phyloP scores from a whole-genome alignment of 1,139 yeast species.

The Suhomyces ambrosiae region DNA sequence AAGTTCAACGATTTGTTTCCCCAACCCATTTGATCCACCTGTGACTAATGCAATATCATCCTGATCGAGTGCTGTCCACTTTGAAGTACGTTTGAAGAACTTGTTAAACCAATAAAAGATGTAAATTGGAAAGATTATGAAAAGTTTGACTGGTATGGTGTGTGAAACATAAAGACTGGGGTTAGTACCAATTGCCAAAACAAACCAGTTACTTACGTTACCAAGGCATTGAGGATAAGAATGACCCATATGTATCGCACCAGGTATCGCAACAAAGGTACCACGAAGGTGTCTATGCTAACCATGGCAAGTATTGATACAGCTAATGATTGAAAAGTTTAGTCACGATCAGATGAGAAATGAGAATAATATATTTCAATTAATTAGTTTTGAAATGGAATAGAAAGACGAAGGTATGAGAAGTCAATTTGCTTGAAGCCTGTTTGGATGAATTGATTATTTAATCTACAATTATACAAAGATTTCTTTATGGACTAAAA shows the following conservation, averaged over 20 bases:
- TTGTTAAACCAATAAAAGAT: too few relatives aligned
- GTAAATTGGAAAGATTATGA: constrained; percentile 1
- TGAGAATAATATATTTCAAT: too few relatives aligned
- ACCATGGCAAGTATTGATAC: background rate
- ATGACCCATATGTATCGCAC: background rate
- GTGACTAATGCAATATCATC: constrained; percentile 54
- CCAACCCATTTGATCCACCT: constrained; percentile 69
- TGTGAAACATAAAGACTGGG: constrained; percentile 2
- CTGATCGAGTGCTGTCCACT: constrained; percentile 8
- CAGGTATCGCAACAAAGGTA: background rate
- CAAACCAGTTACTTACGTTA: constrained; percentile 5
- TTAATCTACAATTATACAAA: too few relatives aligned
- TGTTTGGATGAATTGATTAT: too few relatives aligned
- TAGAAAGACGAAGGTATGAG: too few relatives aligned
- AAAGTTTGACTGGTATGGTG: background rate
- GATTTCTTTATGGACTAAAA: too few relatives aligned
- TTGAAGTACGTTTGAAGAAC: constrained; percentile 4
- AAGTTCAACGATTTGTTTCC: constrained; percentile 43
- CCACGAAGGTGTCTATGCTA: constrained; percentile 3
- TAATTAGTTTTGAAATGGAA: too few relatives aligned
- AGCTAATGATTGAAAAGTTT: too few relatives aligned
- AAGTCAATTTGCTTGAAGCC: too few relatives aligned
- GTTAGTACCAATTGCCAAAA: constrained; percentile 2
- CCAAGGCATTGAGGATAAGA: background rate
- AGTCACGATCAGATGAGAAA: too few relatives aligned